Conservation (phyloP, 352 stramenopile species). For the Phytophthora gonapodyides region DNA sequence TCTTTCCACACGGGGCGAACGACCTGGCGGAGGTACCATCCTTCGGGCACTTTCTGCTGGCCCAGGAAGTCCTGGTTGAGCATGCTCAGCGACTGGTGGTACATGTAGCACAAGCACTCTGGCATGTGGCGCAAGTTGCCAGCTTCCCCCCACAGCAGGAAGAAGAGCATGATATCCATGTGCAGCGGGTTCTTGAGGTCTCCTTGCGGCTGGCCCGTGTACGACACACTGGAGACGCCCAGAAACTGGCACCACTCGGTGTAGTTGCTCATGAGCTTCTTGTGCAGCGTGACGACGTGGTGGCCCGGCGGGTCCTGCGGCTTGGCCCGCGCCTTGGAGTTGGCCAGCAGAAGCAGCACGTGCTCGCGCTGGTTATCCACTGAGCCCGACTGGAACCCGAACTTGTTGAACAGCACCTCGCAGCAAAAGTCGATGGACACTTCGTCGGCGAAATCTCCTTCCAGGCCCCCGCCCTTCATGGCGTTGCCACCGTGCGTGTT, state of each 20-base stretch:
- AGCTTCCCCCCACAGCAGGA: slow-evolving; percentile 97
- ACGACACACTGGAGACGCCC: slow-evolving; percentile 37
- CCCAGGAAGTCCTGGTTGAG: slow-evolving; percentile 66
- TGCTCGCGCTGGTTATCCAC: slow-evolving; percentile 83
- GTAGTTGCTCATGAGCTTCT: slow-evolving; percentile 74
- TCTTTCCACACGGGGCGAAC: slow-evolving; percentile 68
- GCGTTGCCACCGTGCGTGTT: slow-evolving; percentile 34
- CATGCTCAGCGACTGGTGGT: slow-evolving; percentile 80
- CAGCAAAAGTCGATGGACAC: slow-evolving; percentile 77
- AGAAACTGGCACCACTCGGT: slow-evolving; percentile 69
- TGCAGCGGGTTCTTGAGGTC: slow-evolving; percentile 65
- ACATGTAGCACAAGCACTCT: slow-evolving; percentile 96
- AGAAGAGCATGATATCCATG: slow-evolving; percentile 95
- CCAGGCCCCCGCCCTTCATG: slow-evolving; percentile 44
- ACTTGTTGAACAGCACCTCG: slow-evolving; percentile 73
- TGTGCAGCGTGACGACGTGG: slow-evolving; percentile 61
- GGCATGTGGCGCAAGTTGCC: slow-evolving; percentile 96
- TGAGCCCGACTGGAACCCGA: slow-evolving; percentile 72
- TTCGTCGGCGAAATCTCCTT: slow-evolving; percentile 77
- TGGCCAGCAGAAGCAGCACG: slow-evolving; percentile 71
- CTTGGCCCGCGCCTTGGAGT: slow-evolving; percentile 65
- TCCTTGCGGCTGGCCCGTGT: slow-evolving; percentile 43
- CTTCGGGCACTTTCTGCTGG: slow-evolving; percentile 45
- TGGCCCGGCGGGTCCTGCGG: slow-evolving; percentile 44
- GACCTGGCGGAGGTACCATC: slow-evolving; percentile 64